These are phyloP conservation scores for Pholiota molesta DNA, from an alignment of 768 basidiomycete species.

Conservation along the genomic window DNA sequence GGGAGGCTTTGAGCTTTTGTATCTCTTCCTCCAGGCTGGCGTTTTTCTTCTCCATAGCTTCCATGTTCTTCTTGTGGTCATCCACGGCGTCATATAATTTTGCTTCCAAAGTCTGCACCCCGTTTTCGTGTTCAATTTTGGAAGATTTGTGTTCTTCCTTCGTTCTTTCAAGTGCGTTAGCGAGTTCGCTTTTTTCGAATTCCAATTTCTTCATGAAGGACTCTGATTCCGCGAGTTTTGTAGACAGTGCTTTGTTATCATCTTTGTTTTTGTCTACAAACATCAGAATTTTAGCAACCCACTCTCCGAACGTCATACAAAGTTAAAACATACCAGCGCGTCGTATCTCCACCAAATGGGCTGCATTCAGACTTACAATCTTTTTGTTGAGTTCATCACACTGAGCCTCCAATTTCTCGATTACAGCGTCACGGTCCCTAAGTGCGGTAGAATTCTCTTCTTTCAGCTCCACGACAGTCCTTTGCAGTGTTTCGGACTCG, in stretches of 20 bases:
- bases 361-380: not conserved
- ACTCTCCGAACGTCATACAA: not conserved
- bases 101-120: not conserved
- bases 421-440: not conserved
- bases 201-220: not conserved
- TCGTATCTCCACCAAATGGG: not conserved
- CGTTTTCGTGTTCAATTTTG: not conserved
- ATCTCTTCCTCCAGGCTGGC: not conserved
- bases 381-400: not conserved
- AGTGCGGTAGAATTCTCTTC: not conserved
- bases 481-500: not conserved
- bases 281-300: not conserved
- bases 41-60: not conserved
- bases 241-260: not conserved
- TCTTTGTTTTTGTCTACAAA: not conserved
- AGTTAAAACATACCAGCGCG: not conserved
- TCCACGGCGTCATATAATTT: not conserved
- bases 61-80: not conserved
- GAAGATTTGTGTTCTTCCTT: not conserved
- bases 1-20: not conserved
- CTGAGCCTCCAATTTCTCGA: not conserved
- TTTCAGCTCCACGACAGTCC: not conserved
- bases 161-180: not conserved
- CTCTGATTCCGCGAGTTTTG: not conserved
- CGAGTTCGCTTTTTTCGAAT: not conserved